phyloP scores from a whole-genome alignment of 768 basidiomycete species.

The Lactifluus volemus region DNA sequence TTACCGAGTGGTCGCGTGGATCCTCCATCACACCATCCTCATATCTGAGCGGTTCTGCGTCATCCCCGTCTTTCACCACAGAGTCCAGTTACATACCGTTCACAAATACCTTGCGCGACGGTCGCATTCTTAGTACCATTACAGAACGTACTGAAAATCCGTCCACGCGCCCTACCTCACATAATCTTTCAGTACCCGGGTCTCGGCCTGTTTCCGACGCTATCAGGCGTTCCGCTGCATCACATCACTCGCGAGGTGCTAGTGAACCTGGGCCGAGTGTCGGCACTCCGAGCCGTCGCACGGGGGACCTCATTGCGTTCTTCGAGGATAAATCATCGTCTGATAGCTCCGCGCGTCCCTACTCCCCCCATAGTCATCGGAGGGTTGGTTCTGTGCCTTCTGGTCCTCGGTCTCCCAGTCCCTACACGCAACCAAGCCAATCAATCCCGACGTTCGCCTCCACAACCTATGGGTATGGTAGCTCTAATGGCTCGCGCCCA shows the following conservation, averaged over 20 bases:
- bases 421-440: conserved; percentile 29
- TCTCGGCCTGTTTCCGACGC: conserved; percentile 30
- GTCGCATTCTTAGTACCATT: conserved; percentile 59
- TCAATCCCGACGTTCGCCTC: conserved; percentile 35
- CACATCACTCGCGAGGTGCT: conserved; percentile 41
- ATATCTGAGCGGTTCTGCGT: conserved; percentile 27
- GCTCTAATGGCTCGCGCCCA: conserved; percentile 35
- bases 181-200: conserved; percentile 24
- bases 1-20: conserved; percentile 51
- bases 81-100: conserved; percentile 20
- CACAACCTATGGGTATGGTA: conserved; percentile 30
- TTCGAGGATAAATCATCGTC: conserved; percentile 52
- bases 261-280: conserved; percentile 42
- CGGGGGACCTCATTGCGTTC: conserved; percentile 65
- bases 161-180: conserved; percentile 46
- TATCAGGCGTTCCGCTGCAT: conserved; percentile 37
- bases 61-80: conserved; percentile 20
- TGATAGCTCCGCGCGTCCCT: conserved; percentile 22
- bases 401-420: conserved; percentile 33
- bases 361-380: conserved; percentile 34
- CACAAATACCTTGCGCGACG: conserved; percentile 36
- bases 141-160: conserved; percentile 69
- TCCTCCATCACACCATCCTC: conserved; percentile 30
- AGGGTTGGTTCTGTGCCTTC: conserved; percentile 42
- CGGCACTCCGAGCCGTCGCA: conserved; percentile 41